Base-by-base conservation (phyloP, 306 rosid species). In the Gynostemma pentaphyllum region DNA sequence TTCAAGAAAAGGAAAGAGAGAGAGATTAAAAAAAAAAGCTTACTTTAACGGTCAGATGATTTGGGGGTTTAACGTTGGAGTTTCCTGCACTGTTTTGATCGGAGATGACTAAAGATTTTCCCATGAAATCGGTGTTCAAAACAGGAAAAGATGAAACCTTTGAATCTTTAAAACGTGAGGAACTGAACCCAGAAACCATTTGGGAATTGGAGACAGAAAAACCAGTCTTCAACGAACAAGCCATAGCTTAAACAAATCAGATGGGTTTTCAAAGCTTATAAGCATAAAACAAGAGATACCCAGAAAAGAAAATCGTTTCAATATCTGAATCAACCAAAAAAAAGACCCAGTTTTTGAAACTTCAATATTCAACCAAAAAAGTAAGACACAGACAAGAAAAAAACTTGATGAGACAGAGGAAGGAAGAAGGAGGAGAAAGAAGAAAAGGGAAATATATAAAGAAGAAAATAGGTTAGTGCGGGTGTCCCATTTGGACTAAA, bases 11-110 rank as follows among this genome's bases (percentile, higher is more conserved):
- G 5, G 16, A 14, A 26, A 44, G 60, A 46, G 39, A 34, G 26
- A 21, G 23, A 41, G 66, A 66, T 28, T 34, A 1, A 0, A 47
- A 32, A 34, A 2, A 1, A 28, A 32, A 5, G 5, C 80, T 54
- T 82, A 89, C 97, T 54, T 57, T 71, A 41, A 76, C 62, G 60
- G 83, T 64, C 9, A 74, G 12, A 68, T 55, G 62, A 23, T 42
- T 62, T 3, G 80, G 32, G 49, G 66, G 0, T 72, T 47, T 80
- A 37, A 65, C 79, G 66, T 45, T 77, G 69, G 62, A 68, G 75
- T 30, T 62, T 27, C 59, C 29, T 2, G 56, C 12, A 9, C 44
- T 73, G 67, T 60, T 80, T 42, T 64, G 78, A 71, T 69, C 79
- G 22, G 87, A 54, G n/a, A 67, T 28, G 28, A 24, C 7, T 0